phyloP scores from a whole-genome alignment of 2,329 filamentous ascomycete species.

The Scedosporium apiospermum region DNA sequence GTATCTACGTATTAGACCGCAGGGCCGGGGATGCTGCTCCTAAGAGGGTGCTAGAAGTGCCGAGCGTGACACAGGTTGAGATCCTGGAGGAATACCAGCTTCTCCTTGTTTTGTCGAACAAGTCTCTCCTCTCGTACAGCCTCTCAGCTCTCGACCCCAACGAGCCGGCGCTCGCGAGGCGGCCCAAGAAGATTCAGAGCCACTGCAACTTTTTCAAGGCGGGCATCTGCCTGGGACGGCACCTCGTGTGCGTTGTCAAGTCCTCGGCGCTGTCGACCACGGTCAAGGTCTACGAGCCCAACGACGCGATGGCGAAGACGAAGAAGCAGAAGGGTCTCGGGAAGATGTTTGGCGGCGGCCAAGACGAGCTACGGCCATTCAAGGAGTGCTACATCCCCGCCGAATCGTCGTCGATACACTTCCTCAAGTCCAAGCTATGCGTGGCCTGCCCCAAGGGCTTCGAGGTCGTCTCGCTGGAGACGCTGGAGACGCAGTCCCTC shows the following conservation, averaged over 20 bases:
- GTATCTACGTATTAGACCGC: slow-evolving; percentile 85
- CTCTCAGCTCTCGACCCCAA: slow-evolving; percentile 77
- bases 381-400: slow-evolving; percentile 99
- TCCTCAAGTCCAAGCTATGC: slow-evolving; percentile 91
- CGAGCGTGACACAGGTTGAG: slow-evolving; percentile 87
- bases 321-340: slow-evolving; percentile 93
- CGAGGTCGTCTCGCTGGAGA: slow-evolving; percentile 92
- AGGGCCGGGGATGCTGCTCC: slow-evolving; percentile 78
- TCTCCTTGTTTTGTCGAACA: slow-evolving; percentile 83
- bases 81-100: slow-evolving; percentile 92
- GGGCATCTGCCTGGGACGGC: slow-evolving; percentile 86
- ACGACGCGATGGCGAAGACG: slow-evolving; percentile 84
- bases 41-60: slow-evolving; percentile 74
- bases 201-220: slow-evolving; percentile 99
- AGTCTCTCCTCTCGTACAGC: slow-evolving; percentile 83
- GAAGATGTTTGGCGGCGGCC: slow-evolving; percentile 88
- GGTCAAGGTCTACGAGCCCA: slow-evolving; percentile 98
- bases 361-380: slow-evolving; percentile 92
- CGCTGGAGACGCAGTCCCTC: slow-evolving; percentile 93
- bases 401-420: slow-evolving; percentile 96
- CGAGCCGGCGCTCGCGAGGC: slow-evolving; percentile 70
- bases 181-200: slow-evolving; percentile 91
- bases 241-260: slow-evolving; percentile 94
- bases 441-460: slow-evolving; percentile 94
- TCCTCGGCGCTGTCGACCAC: slow-evolving; percentile 87